phyloP scores from a whole-genome alignment of 352 stramenopile genomes.

The Globisporangium iwayamae region DNA sequence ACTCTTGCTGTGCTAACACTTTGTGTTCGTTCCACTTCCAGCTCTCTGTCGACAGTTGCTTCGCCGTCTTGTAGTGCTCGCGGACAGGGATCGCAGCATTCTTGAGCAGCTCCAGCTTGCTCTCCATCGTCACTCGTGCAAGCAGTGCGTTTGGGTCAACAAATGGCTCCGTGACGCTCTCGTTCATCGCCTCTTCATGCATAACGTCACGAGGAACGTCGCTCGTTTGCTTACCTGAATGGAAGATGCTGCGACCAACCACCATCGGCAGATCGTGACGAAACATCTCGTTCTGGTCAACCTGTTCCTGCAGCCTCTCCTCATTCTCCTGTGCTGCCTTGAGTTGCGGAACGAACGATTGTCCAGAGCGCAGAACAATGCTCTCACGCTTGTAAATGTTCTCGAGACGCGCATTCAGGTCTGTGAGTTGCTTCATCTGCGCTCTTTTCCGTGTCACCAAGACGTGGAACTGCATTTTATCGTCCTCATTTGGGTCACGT shows the following conservation, averaged over 20 bases:
- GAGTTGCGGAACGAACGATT: slow-evolving; percentile 35
- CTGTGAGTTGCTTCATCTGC: slow-evolving; percentile 48
- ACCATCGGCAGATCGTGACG: slow-evolving; percentile 52
- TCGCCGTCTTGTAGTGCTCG: slow-evolving; percentile 57
- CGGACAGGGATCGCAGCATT: slow-evolving; percentile 37
- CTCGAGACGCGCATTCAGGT: slow-evolving; percentile 33
- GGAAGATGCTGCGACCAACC: slow-evolving; percentile 51
- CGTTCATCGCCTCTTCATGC: not conserved
- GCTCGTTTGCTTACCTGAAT: slow-evolving; percentile 13
- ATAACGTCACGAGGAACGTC: not conserved
- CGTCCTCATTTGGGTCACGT: slow-evolving; percentile 50
- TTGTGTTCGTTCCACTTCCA: slow-evolving; percentile 61
- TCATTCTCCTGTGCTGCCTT: slow-evolving; percentile 23
- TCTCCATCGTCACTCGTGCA: slow-evolving; percentile 53
- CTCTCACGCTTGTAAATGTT: slow-evolving; percentile 47
- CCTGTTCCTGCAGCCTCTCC: slow-evolving; percentile 17
- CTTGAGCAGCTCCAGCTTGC: slow-evolving; percentile 63
- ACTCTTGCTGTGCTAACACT: slow-evolving; percentile 43
- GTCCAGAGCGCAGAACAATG: slow-evolving; percentile 40
- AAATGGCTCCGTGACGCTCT: slow-evolving; percentile 20
- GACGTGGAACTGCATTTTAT: slow-evolving; percentile 62
- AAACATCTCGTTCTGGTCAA: slow-evolving; percentile 29
- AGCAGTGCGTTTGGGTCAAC: slow-evolving; percentile 37
- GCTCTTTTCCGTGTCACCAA: slow-evolving; percentile 38
- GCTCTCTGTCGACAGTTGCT: slow-evolving; percentile 41